Percentiles rank a stretch among this genome's conserved stretches.
Evolutionary conservation across 2,329 filamentous ascomycete genomes (phyloP).

Genomic region (Magnaporthiopsis incrustans): DNA sequence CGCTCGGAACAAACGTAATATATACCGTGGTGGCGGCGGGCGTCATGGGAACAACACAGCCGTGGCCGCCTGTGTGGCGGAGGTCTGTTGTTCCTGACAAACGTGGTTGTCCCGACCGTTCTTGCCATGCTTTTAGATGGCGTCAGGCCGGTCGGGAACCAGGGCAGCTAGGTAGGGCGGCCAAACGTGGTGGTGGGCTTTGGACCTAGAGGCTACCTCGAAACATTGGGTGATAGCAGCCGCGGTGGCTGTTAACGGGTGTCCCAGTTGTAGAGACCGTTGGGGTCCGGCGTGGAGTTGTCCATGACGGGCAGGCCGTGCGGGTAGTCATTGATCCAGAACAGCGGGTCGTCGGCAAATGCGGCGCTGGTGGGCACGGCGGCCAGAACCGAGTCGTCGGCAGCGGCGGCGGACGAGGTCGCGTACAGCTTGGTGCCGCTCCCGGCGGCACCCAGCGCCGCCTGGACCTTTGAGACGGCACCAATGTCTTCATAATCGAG

Average conservation of each 20-base stretch:
- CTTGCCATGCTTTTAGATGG: not conserved
- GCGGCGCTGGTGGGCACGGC: conserved; percentile 26
- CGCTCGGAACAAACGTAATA: not conserved
- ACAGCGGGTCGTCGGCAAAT: conserved; percentile 39
- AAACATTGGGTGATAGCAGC: not conserved
- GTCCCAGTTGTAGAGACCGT: conserved; percentile 19
- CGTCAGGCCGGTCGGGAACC: not conserved
- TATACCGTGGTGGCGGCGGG: not conserved
- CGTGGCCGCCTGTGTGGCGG: not conserved
- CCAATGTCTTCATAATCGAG: not conserved
- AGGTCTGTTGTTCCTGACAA: conserved; percentile 7
- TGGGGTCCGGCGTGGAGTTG: conserved; percentile 22
- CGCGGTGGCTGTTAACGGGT: conserved; percentile 6
- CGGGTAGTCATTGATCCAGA: conserved; percentile 41
- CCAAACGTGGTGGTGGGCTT: not conserved
- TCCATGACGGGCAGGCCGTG: conserved; percentile 20
- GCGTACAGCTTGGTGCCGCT: not conserved
- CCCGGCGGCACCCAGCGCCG: not conserved
- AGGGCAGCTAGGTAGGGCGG: not conserved
- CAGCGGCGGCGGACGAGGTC: not conserved
- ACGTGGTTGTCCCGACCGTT: not conserved
- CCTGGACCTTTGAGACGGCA: not conserved
- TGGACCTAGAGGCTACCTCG: not conserved
- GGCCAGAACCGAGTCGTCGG: conserved; percentile 28
- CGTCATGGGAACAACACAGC: not conserved